These are phyloP conservation scores for Gloeopeniophorella convolvens DNA, from an alignment of 768 basidiomycete species.

Conservation along the genomic window DNA sequence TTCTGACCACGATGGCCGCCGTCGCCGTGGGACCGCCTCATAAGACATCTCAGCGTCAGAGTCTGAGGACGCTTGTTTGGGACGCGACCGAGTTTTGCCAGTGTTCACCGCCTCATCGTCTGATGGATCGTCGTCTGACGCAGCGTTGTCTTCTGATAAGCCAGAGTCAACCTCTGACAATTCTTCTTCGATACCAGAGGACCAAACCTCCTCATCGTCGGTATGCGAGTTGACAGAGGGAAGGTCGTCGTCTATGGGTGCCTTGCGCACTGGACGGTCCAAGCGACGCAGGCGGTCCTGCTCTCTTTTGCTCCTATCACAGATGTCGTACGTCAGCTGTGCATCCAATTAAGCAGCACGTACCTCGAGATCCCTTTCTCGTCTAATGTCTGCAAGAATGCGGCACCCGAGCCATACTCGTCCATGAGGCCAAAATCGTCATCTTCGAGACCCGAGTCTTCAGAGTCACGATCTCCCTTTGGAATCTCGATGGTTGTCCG, in stretches of 20 bases:
- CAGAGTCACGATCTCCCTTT: constrained; percentile 39
- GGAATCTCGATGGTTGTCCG: constrained; percentile 61
- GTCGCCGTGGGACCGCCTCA: constrained; percentile 55
- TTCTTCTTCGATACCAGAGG: constrained; percentile 36
- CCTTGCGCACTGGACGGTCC: constrained; percentile 46
- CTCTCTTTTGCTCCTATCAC: constrained; percentile 75
- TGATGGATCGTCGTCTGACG: constrained; percentile 29
- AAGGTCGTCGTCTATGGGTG: constrained; percentile 47
- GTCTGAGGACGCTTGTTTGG: constrained; percentile 29
- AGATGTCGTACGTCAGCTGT: constrained; percentile 4
- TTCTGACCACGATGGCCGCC: constrained; percentile 37
- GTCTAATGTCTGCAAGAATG: constrained; percentile 70
- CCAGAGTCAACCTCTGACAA: constrained; percentile 21
- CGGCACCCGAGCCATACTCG: constrained; percentile 53
- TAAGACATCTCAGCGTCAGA: constrained; percentile 68
- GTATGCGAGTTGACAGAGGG: constrained; percentile 65
- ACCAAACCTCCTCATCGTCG: constrained; percentile 50
- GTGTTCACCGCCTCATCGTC: constrained; percentile 24
- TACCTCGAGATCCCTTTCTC: constrained; percentile 76
- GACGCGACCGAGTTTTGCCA: constrained; percentile 19
- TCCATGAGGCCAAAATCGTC: constrained; percentile 61
- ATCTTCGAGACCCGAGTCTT: constrained; percentile 47
- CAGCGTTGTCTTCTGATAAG: constrained; percentile 27
- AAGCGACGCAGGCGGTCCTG: constrained; percentile 63
- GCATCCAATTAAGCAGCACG: constrained; percentile 21